Conservation (phyloP, 129 eudicot genomes). For the Artemisia annua region DNA sequence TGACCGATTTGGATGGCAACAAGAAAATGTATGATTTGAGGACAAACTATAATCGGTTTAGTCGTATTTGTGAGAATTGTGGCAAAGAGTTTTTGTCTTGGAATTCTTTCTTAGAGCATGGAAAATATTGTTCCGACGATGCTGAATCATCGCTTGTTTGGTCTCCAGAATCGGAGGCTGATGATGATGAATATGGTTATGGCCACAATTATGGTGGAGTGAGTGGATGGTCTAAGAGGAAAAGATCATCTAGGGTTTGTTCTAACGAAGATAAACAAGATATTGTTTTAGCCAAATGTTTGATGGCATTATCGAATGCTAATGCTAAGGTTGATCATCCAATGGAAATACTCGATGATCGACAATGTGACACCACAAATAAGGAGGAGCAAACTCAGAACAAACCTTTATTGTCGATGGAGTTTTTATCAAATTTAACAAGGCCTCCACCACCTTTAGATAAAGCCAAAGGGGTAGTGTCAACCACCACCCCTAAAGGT, state of each 20-base stretch:
- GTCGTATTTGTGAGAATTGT: constrained; percentile 55
- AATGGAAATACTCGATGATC: constrained; percentile 37
- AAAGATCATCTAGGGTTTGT: constrained; percentile 55
- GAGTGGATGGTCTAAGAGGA: constrained; percentile 57
- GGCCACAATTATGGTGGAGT: constrained; percentile 15
- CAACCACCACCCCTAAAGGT: constrained; percentile 44
- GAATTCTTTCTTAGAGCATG: constrained; percentile 76
- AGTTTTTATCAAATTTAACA: constrained; percentile 15
- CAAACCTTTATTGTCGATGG: not conserved
- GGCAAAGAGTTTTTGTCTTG: constrained; percentile 70
- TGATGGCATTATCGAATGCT: constrained; percentile 58
- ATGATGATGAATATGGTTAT: constrained; percentile 26
- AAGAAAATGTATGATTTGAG: constrained; percentile 57
- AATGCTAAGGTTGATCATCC: constrained; percentile 47
- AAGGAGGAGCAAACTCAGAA: constrained; percentile 49
- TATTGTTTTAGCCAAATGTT: constrained; percentile 54
- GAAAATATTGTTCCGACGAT: constrained; percentile 57
- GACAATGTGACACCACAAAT: constrained; percentile 45
- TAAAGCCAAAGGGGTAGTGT: constrained; percentile 39
- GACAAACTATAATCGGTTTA: constrained; percentile 61
- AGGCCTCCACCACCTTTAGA: constrained; percentile 8
- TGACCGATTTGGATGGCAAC: constrained; percentile 40
- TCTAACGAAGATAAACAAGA: constrained; percentile 53
- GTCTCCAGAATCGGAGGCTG: constrained; percentile 43
- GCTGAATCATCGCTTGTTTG: constrained; percentile 53